phyloP scores from a whole-genome alignment of 1,139 yeast genomes.

The Debaryomycetaceae sp. region DNA sequence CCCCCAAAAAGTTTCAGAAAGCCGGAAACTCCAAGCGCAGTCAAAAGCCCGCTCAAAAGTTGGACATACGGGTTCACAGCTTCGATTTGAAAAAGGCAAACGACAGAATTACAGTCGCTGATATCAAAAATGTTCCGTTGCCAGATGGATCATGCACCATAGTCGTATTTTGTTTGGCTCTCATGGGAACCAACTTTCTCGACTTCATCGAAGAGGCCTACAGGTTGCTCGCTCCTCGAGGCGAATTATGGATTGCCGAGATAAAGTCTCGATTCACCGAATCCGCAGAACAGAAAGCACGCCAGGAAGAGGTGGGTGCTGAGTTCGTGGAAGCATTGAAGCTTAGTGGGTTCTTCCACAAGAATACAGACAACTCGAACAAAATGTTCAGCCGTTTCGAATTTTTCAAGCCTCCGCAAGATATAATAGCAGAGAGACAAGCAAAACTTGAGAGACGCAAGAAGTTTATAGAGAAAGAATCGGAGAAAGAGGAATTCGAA shows the following conservation, averaged over 20 bases:
- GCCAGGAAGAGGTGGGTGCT: constrained; percentile 48
- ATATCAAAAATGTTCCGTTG: constrained; percentile 85
- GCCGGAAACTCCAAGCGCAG: constrained; percentile 25
- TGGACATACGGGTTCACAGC: constrained; percentile 70
- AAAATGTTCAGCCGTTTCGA: constrained; percentile 95
- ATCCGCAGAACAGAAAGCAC: constrained; percentile 19
- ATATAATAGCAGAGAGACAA: constrained; percentile 61
- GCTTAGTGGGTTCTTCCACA: constrained; percentile 80
- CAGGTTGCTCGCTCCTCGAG: constrained; percentile 81
- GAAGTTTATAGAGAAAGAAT: constrained; percentile 69
- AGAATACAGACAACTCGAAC: constrained; percentile 79
- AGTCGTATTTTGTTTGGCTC: constrained; percentile 86
- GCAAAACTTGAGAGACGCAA: constrained; percentile 61
- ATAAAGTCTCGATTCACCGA: constrained; percentile 88
- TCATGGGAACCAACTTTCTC: constrained; percentile 95
- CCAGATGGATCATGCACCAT: constrained; percentile 73
- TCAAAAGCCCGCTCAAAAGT: constrained; percentile 16
- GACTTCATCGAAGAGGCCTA: constrained; percentile 90
- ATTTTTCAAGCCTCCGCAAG: constrained; percentile 81
- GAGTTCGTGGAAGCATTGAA: constrained; percentile 80
- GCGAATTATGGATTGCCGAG: constrained; percentile 97
- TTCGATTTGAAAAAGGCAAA: constrained; percentile 88
- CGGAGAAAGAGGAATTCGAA: constrained; percentile 57
- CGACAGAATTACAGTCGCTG: constrained; percentile 90
- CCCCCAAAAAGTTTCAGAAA: constrained; percentile 31